phyloP scores from a whole-genome alignment of 176 grass and related monocot species.

The Triticum dicoccoides region DNA sequence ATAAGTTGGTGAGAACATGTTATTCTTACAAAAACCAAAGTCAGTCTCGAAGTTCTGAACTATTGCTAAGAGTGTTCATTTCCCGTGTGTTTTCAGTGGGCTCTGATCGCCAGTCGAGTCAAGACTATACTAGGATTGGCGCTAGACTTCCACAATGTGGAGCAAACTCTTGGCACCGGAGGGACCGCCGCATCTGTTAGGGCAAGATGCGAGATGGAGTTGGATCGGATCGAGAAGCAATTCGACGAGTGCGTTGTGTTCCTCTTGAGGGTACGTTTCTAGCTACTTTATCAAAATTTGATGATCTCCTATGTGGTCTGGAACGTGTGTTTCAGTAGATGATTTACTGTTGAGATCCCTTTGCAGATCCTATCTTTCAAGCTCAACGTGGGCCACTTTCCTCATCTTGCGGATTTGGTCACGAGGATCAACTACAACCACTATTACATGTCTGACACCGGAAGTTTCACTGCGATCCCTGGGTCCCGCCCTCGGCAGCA shows the following conservation, averaged over 20 bases:
- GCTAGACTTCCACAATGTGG: slow-evolving; percentile 77
- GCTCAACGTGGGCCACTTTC: slow-evolving; percentile 91
- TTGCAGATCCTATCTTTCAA: slow-evolving; percentile 93
- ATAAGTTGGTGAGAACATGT: slow-evolving; percentile 65
- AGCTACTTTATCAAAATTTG: neutral
- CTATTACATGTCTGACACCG: slow-evolving; percentile 84
- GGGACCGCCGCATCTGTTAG: slow-evolving; percentile 68
- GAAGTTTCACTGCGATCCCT: slow-evolving; percentile 64
- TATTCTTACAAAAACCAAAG: neutral
- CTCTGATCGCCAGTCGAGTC: slow-evolving; percentile 81
- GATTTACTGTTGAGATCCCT: neutral
- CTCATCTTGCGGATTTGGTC: slow-evolving; percentile 89
- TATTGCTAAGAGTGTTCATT: neutral
- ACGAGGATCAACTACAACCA: slow-evolving; percentile 94
- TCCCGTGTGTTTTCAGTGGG: slow-evolving; percentile 46
- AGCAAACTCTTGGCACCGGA: slow-evolving; percentile 65
- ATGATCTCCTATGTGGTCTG: neutral
- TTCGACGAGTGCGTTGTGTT: slow-evolving; percentile 83
- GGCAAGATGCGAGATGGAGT: slow-evolving; percentile 84
- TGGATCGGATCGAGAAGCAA: slow-evolving; percentile 90
- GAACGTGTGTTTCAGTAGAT: neutral
- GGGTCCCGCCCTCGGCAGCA: slow-evolving; percentile 32
- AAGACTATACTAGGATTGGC: slow-evolving; percentile 92
- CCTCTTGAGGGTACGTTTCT: slow-evolving; percentile 68
- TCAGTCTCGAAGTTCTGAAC: neutral